Base-by-base conservation (phyloP, 164 flowering plant genomes). In the Berberis vulgaris region DNA sequence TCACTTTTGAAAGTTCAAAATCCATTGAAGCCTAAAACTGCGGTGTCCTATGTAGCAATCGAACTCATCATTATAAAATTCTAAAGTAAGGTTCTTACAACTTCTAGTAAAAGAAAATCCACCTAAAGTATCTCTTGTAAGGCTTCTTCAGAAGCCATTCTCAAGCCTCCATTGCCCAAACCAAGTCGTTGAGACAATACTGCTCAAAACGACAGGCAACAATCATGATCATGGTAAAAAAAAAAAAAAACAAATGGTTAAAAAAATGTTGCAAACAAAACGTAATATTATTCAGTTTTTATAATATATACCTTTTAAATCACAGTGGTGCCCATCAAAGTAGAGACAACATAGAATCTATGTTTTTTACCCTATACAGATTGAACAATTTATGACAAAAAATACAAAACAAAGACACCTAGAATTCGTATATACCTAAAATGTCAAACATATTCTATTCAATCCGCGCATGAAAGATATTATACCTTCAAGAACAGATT, bases 141-240 rank as follows among this genome's bases (percentile, higher is more conserved):
- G 69, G 90, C 86, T 78, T 91, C 99, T 78, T 87, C 94, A 63
- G 99, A 92, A 76, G 97, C 96, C 99, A 89, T 95, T 69, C 99
- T 82, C 67, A 95, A 43, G 53, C 99, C 99, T 64, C 96, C 96
- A 79, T 95, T 95, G 60, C 99, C 99, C 79, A 91, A 74, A 69
- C 99, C 99, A 82, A 95, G 97, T 74, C 97, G 84, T 77, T 79
- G 90, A 69, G 99, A 89, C 57, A 95, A 71, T 82, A 91, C 99
- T 95, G 91, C 80, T 72, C 84, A 79, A 69, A 67, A 69, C 73
- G 52, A 70, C 67, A 57, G 69, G 12, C 61, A 8, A 75, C 47
- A 41, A 73, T 49, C 26, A 26, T 26, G 26, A 26, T 26, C 26
- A 26, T 26, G 26, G 59, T 64, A 45, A 49, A 62, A 67, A 67